Evolutionary conservation across 306 rosid species (phyloP), one percentile per base, ranked within the genome.

Genomic region (Bauhinia variegata): DNA sequence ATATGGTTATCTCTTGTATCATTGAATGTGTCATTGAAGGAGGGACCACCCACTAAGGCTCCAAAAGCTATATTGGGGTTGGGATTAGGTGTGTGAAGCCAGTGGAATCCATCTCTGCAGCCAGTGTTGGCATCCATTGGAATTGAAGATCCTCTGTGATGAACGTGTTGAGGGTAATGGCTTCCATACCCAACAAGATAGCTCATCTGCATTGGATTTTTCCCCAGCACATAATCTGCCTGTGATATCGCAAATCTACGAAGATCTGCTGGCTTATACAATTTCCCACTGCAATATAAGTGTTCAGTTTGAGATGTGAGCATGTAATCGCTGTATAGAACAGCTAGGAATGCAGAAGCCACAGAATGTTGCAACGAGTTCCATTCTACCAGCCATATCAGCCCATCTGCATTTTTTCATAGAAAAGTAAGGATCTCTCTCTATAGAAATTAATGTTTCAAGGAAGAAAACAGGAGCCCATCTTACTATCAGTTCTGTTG

Each of bases 121-220:
- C 86, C 85, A 18, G 86, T 85, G 7, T 51, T 54, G 41, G 88
- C 84, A 73, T 75, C 71, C 42, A 63, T 67, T 41, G 91, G 91
- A 73, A 87, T 89, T 12, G 91, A 89, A 61, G 91, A 72, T 78
- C 89, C 95, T 52, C 89, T 85, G 39, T 87, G 91, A 80, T 83
- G 89, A 16, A 85, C 80, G 49, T 77, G 70, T 62, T 71, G 75
- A 9, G 96, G 91, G 76, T 77, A 87, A 30, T 72, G 36, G 52
- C 28, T 73, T 44, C 87, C 89, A 61, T 70, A 81, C 13, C 95
- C 95, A 31, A 89, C 87, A 43, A 87, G 67, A 76, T 77, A 83
- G 63, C 96, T 89, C 85, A 87, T 83, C 67, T 54, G 49, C 82
- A 81, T 41, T 0, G 86, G 89, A 75, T 85, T 87, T 51, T 78